phyloP scores from a whole-genome alignment of 805 yeast species.

The Hanseniaspora occidentalis region DNA sequence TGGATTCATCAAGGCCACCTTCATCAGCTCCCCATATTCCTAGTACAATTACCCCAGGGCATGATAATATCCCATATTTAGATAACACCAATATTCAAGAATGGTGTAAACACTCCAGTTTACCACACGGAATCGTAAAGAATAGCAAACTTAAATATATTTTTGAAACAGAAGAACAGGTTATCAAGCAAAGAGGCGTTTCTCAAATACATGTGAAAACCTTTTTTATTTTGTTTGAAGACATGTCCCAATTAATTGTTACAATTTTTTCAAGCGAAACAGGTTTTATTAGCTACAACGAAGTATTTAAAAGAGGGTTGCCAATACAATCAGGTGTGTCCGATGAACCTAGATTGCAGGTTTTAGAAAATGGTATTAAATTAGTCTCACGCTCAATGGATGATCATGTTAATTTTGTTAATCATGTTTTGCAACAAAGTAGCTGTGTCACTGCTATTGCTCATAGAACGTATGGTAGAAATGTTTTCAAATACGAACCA shows the following conservation, averaged over 20 bases:
- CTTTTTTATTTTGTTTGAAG: conserved; percentile 60
- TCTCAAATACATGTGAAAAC: conserved; percentile 30
- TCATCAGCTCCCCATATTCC: conserved; percentile 16
- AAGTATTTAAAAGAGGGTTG: conserved; percentile 10
- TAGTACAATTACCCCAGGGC: conserved; percentile 8
- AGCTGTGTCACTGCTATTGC: conserved; percentile 44
- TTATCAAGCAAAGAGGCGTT: not conserved
- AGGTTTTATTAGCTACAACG: not conserved
- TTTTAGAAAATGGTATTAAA: not conserved
- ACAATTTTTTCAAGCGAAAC: conserved; percentile 42
- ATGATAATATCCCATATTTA: conserved; percentile 9
- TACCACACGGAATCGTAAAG: conserved; percentile 34
- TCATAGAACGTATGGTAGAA: conserved; percentile 52
- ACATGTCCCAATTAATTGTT: conserved; percentile 53
- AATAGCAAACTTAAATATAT: conserved; percentile 20
- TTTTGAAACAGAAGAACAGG: conserved; percentile 41
- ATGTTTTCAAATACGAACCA: conserved; percentile 40
- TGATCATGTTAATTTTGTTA: not conserved
- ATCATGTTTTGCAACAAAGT: not conserved
- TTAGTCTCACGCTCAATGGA: not conserved
- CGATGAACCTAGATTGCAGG: not conserved
- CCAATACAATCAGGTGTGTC: not conserved
- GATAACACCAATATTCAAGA: conserved; percentile 25
- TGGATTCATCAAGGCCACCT: conserved; percentile 5
- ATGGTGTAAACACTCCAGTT: conserved; percentile 59